Base-by-base conservation (phyloP, 73 alveolate genomes). In the Blepharisma stoltei region DNA sequence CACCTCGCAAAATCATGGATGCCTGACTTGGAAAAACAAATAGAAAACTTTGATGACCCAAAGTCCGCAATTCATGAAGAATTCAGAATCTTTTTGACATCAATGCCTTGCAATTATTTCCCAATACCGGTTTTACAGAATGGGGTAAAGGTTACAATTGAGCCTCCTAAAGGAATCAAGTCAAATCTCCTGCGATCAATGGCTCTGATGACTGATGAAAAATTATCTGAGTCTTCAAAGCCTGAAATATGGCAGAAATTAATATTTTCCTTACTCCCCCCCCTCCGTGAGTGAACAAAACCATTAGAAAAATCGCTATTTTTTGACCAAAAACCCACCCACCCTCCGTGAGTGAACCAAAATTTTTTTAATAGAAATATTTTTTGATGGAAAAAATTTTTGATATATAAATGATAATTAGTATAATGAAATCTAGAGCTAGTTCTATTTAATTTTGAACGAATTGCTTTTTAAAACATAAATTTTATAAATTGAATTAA, bases 1-100 rank as follows among this genome's bases (percentile, higher is more conserved):
- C 99, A 98, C 85, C 88, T 98, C 41, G 98, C 95, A 81, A 96
- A 95, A 71, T 85, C 98, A 52, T 98, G 95, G 93, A 98, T 98
- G 99, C 98, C 99, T 0, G 90, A 86, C 55, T 93, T 98, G 69
- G 99, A 97, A 70, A 83, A 89, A 55, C 88, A 94, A 43, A 94
- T 94, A 52, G 99, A 95, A 80, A 89, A 80, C 54, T 89, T 91
- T 80, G 71, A 89, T 93, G 96, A 94, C 54, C 97, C 77, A 46
- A 68, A 95, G 67, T 81, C 85, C 45, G 85, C 76, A 53, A 87
- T 93, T 21, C 96, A 95, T 86, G 88, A 80, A 54, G 97, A 94
- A 78, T 97, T 95, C 91, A 93, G 99, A 85, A 90, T 98, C 46
- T 97, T 96, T 93, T 84, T 98, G 45, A 98, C 99, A 5, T 92